Evolutionary conservation across 441 rosid genomes (phyloP), one percentile per base, ranked within the genome.

Genomic region (Dalechampia spathulata): DNA sequence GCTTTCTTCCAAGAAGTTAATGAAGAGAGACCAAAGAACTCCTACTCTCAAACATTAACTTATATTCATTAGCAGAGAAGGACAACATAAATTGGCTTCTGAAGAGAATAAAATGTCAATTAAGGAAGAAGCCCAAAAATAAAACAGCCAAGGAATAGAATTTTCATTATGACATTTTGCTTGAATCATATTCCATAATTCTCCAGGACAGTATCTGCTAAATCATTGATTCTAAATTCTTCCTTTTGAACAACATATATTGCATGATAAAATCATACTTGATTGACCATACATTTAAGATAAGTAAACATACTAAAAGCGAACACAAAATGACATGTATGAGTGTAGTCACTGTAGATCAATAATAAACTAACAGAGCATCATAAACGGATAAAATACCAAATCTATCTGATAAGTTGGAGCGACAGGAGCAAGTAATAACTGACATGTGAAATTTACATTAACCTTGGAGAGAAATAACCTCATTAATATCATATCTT

Each of bases 401-500:
- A n/a, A n/a, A n/a, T n/a, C n/a, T n/a, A n/a, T n/a, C n/a, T n/a
- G n/a, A n/a, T n/a, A n/a, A n/a, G n/a, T n/a, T n/a, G n/a, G 8
- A 8, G 14, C 10, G 32, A 11, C 20, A 39, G n/a, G 37, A 26
- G 9, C 14, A 45, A 36, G 55, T 49, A 21, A 37, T 45, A 52
- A 40, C 26, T 23, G 37, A 13, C 26, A 20, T 13, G 48, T 7
- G 38, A 50, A 62, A 57, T 30, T 28, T 16, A 19, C 2, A 21
- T 52, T 27, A 26, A 41, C 21, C 16, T 39, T 13, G 19, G 28
- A 23, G 26, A 67, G 41, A 66, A 21, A 65, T 26, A 50, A 90
- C 98, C 96, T 90, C 92, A 61, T 85, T 90, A 62, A 87, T 87
- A 65, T 83, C 82, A 61, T 80, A 90, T 83, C 81, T 90, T 39